These are phyloP conservation scores for Calocybe gangraenosa DNA, from an alignment of 768 basidiomycete genomes.

Conservation along the genomic window DNA sequence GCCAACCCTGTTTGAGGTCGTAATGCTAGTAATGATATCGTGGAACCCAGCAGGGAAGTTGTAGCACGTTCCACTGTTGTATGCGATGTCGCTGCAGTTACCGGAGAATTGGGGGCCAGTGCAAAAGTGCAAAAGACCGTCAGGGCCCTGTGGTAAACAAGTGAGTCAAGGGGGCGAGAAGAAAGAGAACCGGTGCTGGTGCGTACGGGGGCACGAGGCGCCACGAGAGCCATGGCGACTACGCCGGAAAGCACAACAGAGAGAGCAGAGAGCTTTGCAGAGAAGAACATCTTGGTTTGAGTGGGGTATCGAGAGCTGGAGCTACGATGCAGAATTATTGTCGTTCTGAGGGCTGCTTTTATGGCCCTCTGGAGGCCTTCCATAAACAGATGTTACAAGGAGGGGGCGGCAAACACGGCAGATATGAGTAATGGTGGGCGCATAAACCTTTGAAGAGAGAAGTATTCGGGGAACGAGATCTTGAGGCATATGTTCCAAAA, in stretches of 20 bases:
- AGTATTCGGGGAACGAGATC: no score
- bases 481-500: no score
- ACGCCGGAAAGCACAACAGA: not conserved
- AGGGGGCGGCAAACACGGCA: no score
- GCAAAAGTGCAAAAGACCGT: slow-evolving; percentile 7
- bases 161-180: no score
- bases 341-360: no score
- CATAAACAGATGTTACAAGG: no score
- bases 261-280: not conserved
- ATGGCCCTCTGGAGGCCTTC: no score
- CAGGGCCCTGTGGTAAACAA: not conserved
- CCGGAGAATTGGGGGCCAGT: slow-evolving; percentile 7
- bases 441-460: no score
- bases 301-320: no score
- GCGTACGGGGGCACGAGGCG: not conserved
- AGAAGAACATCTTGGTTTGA: not conserved
- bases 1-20: not conserved
- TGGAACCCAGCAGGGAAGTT: slow-evolving; percentile 5
- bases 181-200: not conserved
- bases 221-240: not conserved
- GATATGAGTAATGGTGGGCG: no score
- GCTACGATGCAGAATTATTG: no score
- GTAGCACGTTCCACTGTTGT: slow-evolving; percentile 6
- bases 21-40: slow-evolving; percentile 8
- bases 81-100: slow-evolving; percentile 10